Conservation (phyloP, 2,329 filamentous ascomycete species). For the Graphilbum fragrans region DNA sequence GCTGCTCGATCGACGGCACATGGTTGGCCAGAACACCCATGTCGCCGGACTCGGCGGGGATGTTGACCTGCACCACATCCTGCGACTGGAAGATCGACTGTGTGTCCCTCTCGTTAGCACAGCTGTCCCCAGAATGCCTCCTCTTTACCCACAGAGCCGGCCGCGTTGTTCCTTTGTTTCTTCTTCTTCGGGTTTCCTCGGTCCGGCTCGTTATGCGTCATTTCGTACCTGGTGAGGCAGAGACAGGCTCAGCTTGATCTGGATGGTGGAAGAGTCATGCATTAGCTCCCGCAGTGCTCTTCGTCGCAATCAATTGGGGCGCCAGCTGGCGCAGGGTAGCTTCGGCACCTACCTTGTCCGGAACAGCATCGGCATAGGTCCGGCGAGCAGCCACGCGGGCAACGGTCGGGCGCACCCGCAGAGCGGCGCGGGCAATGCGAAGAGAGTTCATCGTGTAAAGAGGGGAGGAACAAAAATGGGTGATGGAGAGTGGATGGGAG, state of each 20-base stretch:
- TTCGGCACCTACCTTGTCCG: conserved; percentile 55
- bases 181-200: neutral
- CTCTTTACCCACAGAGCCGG: too few relatives aligned
- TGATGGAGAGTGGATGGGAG: neutral
- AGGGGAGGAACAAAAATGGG: neutral
- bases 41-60: conserved; percentile 93
- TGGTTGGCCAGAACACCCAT: conserved; percentile 99
- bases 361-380: conserved; percentile 79
- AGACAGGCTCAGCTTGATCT: conserved; percentile 95
- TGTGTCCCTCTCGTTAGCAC: neutral
- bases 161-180: too few relatives aligned
- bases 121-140: neutral
- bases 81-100: conserved; percentile 60
- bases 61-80: conserved; percentile 88
- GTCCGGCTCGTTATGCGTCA: too few relatives aligned
- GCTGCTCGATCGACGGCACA: conserved; percentile 96
- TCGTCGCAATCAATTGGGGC: neutral
- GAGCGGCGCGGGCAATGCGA: conserved; percentile 80
- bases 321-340: neutral
- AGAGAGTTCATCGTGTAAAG: conserved; percentile 72
- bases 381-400: conserved; percentile 67
- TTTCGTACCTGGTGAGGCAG: conserved; percentile 92
- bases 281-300: too few relatives aligned
- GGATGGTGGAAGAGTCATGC: too few relatives aligned
- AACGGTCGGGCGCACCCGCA: conserved; percentile 69